phyloP scores from a whole-genome alignment of 2,329 filamentous ascomycete genomes.

The Claviceps sorghi region DNA sequence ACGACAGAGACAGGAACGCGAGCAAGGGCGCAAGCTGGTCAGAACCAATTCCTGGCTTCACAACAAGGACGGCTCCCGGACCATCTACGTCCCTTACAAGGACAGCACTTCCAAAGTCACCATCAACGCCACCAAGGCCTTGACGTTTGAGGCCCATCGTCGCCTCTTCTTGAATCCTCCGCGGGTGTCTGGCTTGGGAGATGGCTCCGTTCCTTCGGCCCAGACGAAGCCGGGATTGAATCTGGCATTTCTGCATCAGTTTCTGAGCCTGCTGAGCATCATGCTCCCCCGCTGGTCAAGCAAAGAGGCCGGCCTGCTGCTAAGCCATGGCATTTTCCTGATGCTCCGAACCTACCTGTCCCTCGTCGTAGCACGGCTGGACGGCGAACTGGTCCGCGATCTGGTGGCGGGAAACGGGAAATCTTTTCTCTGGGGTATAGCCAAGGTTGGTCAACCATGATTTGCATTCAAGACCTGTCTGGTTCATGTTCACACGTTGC shows the following conservation, averaged over 20 bases:
- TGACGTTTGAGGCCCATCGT: conserved; percentile 92
- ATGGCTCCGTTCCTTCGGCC: conserved; percentile 65
- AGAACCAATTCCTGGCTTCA: conserved; percentile 84
- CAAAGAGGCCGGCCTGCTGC: conserved; percentile 81
- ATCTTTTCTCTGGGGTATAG: conserved; percentile 72
- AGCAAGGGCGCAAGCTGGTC: conserved; percentile 67
- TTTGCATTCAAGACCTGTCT: background rate
- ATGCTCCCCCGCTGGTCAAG: conserved; percentile 94
- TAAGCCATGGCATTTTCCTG: conserved; percentile 81
- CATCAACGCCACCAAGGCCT: conserved; percentile 76
- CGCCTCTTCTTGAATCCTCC: conserved; percentile 86
- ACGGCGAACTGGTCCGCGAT: conserved; percentile 92
- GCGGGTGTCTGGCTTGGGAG: conserved; percentile 60
- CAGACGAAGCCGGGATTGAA: conserved; percentile 92
- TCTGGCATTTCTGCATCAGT: conserved; percentile 90
- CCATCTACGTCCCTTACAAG: conserved; percentile 89
- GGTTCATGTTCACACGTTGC: too few species aligned
- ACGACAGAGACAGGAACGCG: conserved; percentile 58
- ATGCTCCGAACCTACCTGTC: conserved; percentile 90
- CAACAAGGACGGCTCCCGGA: conserved; percentile 87
- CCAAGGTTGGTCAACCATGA: conserved; percentile 41
- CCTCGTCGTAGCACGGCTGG: conserved; percentile 77
- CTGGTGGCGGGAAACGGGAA: conserved; percentile 89
- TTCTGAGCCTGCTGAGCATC: conserved; percentile 88
- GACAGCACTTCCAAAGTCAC: conserved; percentile 78